A percentile compares a stretch with the other conserved stretches of the same genome.
phyloP scores from a whole-genome alignment of 1,139 yeast species.

The Arxiozyma slooffiae region DNA sequence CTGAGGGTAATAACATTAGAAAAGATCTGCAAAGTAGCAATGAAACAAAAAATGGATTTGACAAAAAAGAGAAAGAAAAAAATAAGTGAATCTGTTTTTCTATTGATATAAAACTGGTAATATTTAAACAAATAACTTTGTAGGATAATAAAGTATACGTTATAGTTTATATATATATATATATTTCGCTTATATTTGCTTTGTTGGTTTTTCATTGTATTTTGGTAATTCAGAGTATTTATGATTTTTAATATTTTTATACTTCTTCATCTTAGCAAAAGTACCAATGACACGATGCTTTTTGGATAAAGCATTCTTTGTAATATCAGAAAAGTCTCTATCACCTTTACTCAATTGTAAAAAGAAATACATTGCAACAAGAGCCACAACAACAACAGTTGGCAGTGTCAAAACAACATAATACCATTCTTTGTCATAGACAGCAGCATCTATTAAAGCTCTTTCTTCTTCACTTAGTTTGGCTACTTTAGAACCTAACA shows the following conservation, averaged over 20 bases:
- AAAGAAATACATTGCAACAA: conserved; percentile 54
- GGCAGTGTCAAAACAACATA: conserved; percentile 64
- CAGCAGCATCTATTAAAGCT: conserved; percentile 47
- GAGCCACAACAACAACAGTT: conserved; percentile 54
- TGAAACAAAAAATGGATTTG: conserved; percentile 31
- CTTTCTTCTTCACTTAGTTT: conserved; percentile 50
- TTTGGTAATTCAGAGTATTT: conserved; percentile 36
- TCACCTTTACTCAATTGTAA: conserved; percentile 42
- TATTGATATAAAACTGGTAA: background rate
- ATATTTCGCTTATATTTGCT: conserved; percentile 18
- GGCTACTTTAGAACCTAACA: conserved; percentile 48
- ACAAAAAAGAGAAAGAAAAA: background rate
- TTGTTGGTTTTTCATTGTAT: conserved; percentile 24
- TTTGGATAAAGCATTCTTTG: conserved; percentile 41
- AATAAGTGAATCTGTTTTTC: background rate
- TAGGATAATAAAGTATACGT: background rate
- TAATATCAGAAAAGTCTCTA: conserved; percentile 39
- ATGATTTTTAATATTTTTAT: conserved; percentile 29
- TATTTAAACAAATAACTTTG: background rate
- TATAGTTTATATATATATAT: background rate
- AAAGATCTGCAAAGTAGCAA: conserved; percentile 31
- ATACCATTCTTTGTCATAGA: conserved; percentile 53
- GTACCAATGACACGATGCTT: conserved; percentile 39
- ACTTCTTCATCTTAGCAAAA: conserved; percentile 30
- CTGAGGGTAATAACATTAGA: conserved; percentile 30